Conservation (phyloP, 1,284 basidiomycete species). For the Fomitopsis pinicola region DNA sequence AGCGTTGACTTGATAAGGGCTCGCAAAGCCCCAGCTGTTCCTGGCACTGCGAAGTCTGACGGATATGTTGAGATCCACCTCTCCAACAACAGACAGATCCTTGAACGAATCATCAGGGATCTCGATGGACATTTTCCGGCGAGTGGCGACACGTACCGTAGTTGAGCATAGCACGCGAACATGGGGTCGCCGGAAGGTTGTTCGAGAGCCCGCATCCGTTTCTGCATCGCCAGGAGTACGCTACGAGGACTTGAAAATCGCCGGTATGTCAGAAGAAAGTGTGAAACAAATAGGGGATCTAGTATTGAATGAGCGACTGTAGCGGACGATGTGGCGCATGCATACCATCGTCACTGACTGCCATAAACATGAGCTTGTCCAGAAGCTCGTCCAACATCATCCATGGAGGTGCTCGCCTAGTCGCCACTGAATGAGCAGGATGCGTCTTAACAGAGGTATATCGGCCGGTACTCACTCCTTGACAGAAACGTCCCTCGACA, state of each 20-base stretch:
- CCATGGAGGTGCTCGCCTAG: constrained; percentile 64
- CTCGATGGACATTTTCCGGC: neutral
- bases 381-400: constrained; percentile 70
- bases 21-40: constrained; percentile 63
- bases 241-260: constrained; percentile 72
- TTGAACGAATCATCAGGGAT: constrained; percentile 21
- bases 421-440: neutral
- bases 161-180: constrained; percentile 80
- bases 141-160: constrained; percentile 48
- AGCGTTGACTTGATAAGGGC: constrained; percentile 74
- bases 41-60: constrained; percentile 71
- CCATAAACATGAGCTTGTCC: constrained; percentile 67
- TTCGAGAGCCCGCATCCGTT: constrained; percentile 73
- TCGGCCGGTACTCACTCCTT: constrained; percentile 27
- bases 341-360: constrained; percentile 69
- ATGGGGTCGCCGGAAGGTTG: constrained; percentile 70
- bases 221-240: constrained; percentile 79
- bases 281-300: constrained; percentile 73
- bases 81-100: constrained; percentile 73
- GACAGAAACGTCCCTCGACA: constrained; percentile 13
- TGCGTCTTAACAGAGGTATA: constrained; percentile 2
- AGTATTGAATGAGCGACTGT: constrained; percentile 4
- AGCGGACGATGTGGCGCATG: neutral
- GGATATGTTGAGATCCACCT: constrained; percentile 71
- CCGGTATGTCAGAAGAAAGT: constrained; percentile 78